phyloP scores from a whole-genome alignment of 208 protist species.

The Acanthamoeba sp. region DNA sequence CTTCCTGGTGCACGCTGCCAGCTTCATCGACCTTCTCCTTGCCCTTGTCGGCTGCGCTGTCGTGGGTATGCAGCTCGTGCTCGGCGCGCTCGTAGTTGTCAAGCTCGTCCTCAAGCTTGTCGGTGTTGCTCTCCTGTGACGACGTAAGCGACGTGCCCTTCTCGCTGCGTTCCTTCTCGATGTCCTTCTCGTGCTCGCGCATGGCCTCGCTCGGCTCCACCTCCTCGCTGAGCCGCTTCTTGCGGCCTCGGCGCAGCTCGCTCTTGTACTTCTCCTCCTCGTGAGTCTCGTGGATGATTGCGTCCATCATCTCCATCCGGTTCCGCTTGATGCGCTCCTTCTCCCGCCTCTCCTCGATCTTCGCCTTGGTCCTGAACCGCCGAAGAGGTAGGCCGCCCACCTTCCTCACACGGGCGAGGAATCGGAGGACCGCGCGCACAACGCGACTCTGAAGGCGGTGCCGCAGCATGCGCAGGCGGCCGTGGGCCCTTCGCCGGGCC shows the following conservation, averaged over 20 bases:
- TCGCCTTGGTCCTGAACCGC: slow-evolving; percentile 23
- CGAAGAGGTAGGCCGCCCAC: neutral
- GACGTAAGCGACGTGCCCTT: slow-evolving; percentile 14
- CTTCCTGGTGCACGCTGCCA: neutral
- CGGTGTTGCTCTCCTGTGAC: neutral
- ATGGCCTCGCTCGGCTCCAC: neutral
- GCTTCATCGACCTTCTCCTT: neutral
- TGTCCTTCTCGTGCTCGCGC: neutral
- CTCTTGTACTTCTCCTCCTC: neutral
- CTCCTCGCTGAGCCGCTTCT: neutral
- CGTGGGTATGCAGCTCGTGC: neutral
- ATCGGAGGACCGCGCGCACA: neutral
- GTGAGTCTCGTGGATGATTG: neutral
- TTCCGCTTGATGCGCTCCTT: slow-evolving; percentile 44
- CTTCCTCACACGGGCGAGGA: neutral
- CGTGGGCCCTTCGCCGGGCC: neutral
- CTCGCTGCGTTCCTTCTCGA: slow-evolving; percentile 6
- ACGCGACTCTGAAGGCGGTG: neutral
- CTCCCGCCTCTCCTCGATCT: slow-evolving; percentile 32
- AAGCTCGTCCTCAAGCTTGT: neutral
- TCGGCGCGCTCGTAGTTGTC: neutral
- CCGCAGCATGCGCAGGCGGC: neutral
- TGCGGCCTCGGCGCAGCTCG: neutral
- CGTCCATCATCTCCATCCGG: slow-evolving; percentile 39
- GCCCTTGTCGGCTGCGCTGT: neutral